Evolutionary conservation across 1,284 basidiomycete genomes (phyloP), one percentile per base, ranked within the genome.

Genomic region (Flammula alnicola): DNA sequence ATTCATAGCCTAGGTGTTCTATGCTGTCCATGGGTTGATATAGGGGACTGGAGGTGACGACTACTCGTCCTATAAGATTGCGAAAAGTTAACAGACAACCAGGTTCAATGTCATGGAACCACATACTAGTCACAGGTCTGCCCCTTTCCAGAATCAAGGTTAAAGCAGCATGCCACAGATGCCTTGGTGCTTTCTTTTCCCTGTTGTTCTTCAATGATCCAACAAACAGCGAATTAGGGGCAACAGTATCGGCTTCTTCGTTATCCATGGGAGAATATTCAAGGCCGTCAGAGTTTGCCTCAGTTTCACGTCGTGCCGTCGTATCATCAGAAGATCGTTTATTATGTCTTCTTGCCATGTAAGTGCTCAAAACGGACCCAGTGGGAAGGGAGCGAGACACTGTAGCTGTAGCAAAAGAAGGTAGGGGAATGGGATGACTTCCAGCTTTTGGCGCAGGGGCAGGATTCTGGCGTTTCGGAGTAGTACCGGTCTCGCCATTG

Each of bases 21-120:
- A 91, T 86, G 6, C 78, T 72, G 20, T 89, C 84, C 74, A 94
- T 84, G 22, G 91, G 85, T 61, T 92, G 88, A 66, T 90, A 88
- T 27, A 94, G 70, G 1, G 92, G 92, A 16, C 87, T 91, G 7
- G 88, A 91, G 1, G 91, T 84, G 27, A 90, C 91, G 10, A 91
- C 75, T 14, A 90, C 88, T 26, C 89, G 82, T 10, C 71, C 72
- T 73, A 14, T n/a, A 32, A 25, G 12, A 10, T 17, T 11, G 30
- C 2, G 11, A 29, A 3, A 35, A n/a, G 10, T 25, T 20, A 20
- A 4, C 17, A 2, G 16, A 14, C n/a, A n/a, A 4, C 38, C 5
- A 45, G 6, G 7, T 17, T 5, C 16, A 44, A 37, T 48, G 25
- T 20, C 11, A 31, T 19, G n/a, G n/a, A n/a, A 22, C 8, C 6